Evolutionary conservation across 1,284 basidiomycete species (phyloP).

Genomic region (Leccinum angustisporum): DNA sequence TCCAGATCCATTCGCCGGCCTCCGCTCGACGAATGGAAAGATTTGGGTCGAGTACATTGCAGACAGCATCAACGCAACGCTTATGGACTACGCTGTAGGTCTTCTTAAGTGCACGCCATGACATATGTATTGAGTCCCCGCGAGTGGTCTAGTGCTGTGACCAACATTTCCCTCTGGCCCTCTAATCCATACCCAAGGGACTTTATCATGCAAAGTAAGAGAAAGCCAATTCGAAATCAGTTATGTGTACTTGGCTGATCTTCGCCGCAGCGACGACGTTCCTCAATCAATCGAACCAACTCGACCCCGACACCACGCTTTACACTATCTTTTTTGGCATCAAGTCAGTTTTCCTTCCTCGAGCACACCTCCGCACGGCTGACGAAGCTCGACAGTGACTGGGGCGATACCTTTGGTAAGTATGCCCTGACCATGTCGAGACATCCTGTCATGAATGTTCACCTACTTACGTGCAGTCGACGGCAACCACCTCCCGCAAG

Average conservation of each 20-base stretch:
- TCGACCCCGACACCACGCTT: conserved; percentile 32
- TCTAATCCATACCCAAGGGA: conserved; percentile 36
- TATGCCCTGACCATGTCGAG: background rate
- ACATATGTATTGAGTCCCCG: background rate
- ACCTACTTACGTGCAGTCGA: conserved; percentile 19
- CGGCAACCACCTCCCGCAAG: conserved; percentile 34
- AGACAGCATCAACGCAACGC: conserved; percentile 21
- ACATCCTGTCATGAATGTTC: background rate
- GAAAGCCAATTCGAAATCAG: too few species aligned
- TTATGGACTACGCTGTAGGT: conserved; percentile 30
- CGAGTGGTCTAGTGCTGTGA: conserved; percentile 38
- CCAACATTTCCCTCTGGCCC: conserved; percentile 37
- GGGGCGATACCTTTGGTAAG: conserved; percentile 31
- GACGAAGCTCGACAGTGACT: conserved; percentile 26
- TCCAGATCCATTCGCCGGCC: conserved; percentile 35
- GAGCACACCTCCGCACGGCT: conserved; percentile 7
- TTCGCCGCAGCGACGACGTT: conserved; percentile 24
- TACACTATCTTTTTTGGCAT: conserved; percentile 42
- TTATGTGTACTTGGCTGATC: background rate
- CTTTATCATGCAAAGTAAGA: conserved; percentile 37
- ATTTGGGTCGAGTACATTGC: conserved; percentile 37
- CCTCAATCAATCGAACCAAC: conserved; percentile 25
- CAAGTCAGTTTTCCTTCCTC: conserved; percentile 27
- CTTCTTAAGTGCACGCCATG: background rate
- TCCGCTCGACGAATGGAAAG: conserved; percentile 37